Conservation (phyloP, 768 basidiomycete species). For the Candolleomyces aberdarensis region DNA sequence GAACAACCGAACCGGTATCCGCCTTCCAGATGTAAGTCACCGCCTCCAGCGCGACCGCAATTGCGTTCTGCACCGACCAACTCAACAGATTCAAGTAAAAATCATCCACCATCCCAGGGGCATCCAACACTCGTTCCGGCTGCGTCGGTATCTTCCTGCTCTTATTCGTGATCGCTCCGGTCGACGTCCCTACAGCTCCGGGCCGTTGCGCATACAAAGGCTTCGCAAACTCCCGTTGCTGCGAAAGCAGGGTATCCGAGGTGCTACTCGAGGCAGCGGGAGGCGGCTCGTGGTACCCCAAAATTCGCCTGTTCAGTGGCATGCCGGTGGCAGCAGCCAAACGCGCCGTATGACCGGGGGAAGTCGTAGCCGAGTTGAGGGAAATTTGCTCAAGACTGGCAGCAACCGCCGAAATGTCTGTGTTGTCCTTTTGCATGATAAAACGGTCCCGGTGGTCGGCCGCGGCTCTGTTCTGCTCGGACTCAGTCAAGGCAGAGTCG, state of each 20-base stretch:
- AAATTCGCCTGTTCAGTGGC: conserved; percentile 74
- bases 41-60: conserved; percentile 87
- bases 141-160: conserved; percentile 80
- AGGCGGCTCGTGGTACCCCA: conserved; percentile 87
- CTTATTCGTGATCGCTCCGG: conserved; percentile 62
- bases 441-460: conserved; percentile 61
- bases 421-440: conserved; percentile 55
- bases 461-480: conserved; percentile 42
- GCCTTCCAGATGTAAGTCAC: conserved; percentile 94
- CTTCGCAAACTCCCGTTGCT: conserved; percentile 74
- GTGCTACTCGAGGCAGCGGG: conserved; percentile 61
- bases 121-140: conserved; percentile 93
- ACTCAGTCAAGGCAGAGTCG: conserved; percentile 9
- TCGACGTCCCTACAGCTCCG: conserved; percentile 60
- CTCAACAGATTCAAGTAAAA: conserved; percentile 94
- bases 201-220: conserved; percentile 71
- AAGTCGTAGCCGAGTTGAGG: conserved; percentile 54
- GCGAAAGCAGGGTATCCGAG: conserved; percentile 61
- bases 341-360: conserved; percentile 77
- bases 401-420: conserved; percentile 41
- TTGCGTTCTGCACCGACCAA: conserved; percentile 83
- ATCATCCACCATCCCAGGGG: conserved; percentile 90
- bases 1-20: conserved; percentile 80
- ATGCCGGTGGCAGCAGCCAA: conserved; percentile 75
- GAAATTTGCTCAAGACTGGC: conserved; percentile 64